A percentile compares a stretch with the other conserved stretches of the same genome.
Evolutionary conservation across 1,139 yeast genomes (phyloP).

Genomic region (Barnettozyma hawaiiensis): DNA sequence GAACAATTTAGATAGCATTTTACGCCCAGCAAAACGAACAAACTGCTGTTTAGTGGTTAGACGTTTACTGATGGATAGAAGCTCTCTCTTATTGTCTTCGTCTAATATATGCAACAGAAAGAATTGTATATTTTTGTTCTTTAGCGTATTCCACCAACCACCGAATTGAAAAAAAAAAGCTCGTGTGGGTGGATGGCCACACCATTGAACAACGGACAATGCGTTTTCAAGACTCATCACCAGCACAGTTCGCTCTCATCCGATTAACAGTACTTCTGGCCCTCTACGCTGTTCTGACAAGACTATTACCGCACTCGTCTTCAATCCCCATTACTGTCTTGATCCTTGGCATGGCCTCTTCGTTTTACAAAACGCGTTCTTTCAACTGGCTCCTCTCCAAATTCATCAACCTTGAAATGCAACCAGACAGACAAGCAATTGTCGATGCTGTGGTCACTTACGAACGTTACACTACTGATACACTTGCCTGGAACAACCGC

Average conservation of each 20-base stretch:
- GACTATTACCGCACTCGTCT: slow-evolving; percentile 20
- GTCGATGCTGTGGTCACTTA: slow-evolving; percentile 48
- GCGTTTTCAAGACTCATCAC: neutral
- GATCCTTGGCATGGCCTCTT: slow-evolving; percentile 27
- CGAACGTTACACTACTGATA: slow-evolving; percentile 38
- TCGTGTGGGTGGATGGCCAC: too few relatives aligned
- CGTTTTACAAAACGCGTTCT: slow-evolving; percentile 26
- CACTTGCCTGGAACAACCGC: slow-evolving; percentile 41
- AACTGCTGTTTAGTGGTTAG: too few relatives aligned
- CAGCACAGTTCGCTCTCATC: slow-evolving; percentile 13
- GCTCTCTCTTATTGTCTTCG: too few relatives aligned
- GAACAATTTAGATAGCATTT: too few relatives aligned
- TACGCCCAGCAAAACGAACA: too few relatives aligned
- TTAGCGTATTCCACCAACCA: too few relatives aligned
- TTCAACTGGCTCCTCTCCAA: slow-evolving; percentile 21
- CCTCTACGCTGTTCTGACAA: slow-evolving; percentile 16
- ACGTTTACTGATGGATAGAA: too few relatives aligned
- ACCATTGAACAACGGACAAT: too few relatives aligned
- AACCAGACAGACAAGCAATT: slow-evolving; percentile 32
- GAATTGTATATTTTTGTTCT: too few relatives aligned
- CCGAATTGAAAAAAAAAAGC: too few relatives aligned
- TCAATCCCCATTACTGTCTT: slow-evolving; percentile 26
- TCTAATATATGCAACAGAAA: too few relatives aligned
- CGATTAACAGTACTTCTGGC: slow-evolving; percentile 19
- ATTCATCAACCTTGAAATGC: slow-evolving; percentile 21